Conservation (phyloP, 2,329 filamentous ascomycete genomes). For the Lojkania enalia region DNA sequence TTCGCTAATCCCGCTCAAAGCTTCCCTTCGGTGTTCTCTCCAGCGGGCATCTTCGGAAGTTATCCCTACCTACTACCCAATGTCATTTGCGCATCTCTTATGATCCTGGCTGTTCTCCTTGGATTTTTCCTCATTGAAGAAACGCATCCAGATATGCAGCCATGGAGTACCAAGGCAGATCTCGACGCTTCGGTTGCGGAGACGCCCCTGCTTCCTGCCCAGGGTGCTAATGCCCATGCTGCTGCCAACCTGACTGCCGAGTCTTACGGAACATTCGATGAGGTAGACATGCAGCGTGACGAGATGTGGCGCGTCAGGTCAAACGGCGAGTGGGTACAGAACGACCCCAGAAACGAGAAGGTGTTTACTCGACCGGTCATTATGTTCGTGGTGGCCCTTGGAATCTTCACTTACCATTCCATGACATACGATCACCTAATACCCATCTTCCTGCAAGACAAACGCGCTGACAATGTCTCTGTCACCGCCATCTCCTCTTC, state of each 20-base stretch:
- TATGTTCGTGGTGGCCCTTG: conserved; percentile 77
- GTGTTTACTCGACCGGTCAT: conserved; percentile 68
- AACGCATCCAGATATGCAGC: conserved; percentile 82
- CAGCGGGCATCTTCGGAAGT: conserved; percentile 68
- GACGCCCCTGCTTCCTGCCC: conserved; percentile 75
- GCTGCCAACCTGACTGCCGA: conserved; percentile 75
- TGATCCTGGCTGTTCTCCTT: conserved; percentile 76
- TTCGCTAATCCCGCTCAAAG: conserved; percentile 77
- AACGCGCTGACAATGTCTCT: conserved; percentile 50
- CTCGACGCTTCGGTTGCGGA: conserved; percentile 56
- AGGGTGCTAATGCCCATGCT: conserved; percentile 72
- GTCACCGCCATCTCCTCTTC: conserved; percentile 29
- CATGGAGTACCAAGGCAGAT: conserved; percentile 48
- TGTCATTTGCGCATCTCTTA: conserved; percentile 75
- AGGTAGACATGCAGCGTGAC: conserved; percentile 58
- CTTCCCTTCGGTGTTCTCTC: conserved; percentile 72
- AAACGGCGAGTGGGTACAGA: conserved; percentile 53
- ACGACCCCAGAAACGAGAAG: conserved; percentile 40
- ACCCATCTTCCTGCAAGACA: conserved; percentile 90
- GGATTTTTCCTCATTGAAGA: conserved; percentile 84
- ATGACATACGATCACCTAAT: conserved; percentile 94
- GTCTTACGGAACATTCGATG: conserved; percentile 74
- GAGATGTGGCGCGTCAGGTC: conserved; percentile 57
- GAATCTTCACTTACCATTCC: conserved; percentile 90
- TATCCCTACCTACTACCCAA: conserved; percentile 92